Evolutionary conservation across 169 alveolate genomes (phyloP), one percentile per base, ranked within the genome.

Genomic region (Toxoplasma gondii): DNA sequence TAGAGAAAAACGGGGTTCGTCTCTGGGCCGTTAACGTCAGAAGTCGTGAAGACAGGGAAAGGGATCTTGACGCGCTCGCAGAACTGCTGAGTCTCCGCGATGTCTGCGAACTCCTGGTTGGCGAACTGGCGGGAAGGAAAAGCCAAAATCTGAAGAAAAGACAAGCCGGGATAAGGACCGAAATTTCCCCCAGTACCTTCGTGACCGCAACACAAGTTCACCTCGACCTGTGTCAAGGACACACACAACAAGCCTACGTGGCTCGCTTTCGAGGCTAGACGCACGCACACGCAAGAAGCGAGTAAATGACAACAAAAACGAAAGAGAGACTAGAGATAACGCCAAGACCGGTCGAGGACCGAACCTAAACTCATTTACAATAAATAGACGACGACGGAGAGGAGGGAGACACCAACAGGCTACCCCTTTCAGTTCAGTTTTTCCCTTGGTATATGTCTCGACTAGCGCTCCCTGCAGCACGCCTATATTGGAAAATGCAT

Each of bases 11-110:
- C 54, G n/a, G 94, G 94, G 78, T 91, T 43, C 27, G 88, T n/a
- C 22, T 74, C 67, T 0, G 74, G 88, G 19, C 94, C 94, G 54
- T 91, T 91, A 29, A 91, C 94, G 9, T 91, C 88, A 10, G 94
- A 69, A 0, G 67, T 70, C 24, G 44, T 88, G 36, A 91, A 91
- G 38, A 91, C 27, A 0, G 88, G 88, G 81, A 70, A 91, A 31
- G 81, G 81, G 38, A 49, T 38, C 22, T 74, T 91, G 36, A 44
- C 70, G 45, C 54, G 49, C n/a, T n/a, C 53, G 49, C 94, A 91
- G 80, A 91, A 69, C 31, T 9, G 39, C 80, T 39, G 36, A 1
- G 94, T 54, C 22, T 91, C 94, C 41, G 22, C 45, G 44, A 38
- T 17, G 9, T 27, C 22, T 49, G 44, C 74, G 24, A 64, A 83